phyloP scores from a whole-genome alignment of 108 stramenopile genomes.

The Cyclotella choctawhatcheeana region DNA sequence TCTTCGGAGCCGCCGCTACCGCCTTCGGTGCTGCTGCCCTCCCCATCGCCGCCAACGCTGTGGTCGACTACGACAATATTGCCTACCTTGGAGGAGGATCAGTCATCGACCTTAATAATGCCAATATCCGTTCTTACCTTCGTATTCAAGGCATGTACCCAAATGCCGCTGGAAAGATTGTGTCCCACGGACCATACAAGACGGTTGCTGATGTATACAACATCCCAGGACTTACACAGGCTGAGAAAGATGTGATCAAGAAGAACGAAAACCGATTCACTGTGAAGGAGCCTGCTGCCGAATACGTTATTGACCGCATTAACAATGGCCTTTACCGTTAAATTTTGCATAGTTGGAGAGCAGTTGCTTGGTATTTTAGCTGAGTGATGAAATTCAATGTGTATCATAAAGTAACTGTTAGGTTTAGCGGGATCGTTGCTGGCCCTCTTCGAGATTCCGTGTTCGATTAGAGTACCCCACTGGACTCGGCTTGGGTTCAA shows the following conservation, averaged over 20 bases:
- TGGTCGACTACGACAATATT: conserved; percentile 84
- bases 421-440: background rate
- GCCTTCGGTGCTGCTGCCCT: conserved; percentile 74
- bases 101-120: conserved; percentile 96
- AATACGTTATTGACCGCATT: conserved; percentile 92
- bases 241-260: conserved; percentile 96
- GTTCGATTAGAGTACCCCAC: background rate
- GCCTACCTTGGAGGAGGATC: conserved; percentile 79
- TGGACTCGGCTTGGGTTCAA: background rate
- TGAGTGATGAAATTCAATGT: background rate
- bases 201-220: conserved; percentile 92
- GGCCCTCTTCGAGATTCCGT: background rate
- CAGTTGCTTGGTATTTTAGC: background rate
- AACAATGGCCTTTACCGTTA: conserved; percentile 98
- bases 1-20: conserved; percentile 71
- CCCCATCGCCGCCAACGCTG: conserved; percentile 80
- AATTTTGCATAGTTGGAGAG: conserved; percentile 8
- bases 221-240: conserved; percentile 88
- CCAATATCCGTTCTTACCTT: conserved; percentile 97
- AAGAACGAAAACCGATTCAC: conserved; percentile 96
- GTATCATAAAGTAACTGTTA: background rate
- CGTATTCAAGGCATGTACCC: conserved; percentile 98
- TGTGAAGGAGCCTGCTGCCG: conserved; percentile 73
- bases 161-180: conserved; percentile 94
- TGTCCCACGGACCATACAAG: conserved; percentile 95